Base-by-base conservation (phyloP, 257 asterid genomes). In the Anisodus tanguticus region DNA sequence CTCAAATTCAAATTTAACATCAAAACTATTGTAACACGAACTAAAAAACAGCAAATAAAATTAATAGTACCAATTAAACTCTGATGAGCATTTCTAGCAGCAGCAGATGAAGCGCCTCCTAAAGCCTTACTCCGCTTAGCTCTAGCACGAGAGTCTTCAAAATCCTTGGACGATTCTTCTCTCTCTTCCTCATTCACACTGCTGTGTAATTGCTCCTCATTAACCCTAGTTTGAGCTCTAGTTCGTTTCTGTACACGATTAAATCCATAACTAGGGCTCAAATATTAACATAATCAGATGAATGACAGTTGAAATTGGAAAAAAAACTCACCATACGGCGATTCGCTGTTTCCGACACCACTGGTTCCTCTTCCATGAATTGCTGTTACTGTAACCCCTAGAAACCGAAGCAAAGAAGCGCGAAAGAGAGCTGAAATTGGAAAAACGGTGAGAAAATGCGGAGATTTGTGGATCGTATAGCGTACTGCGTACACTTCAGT, bases 111-210 rank as follows among this genome's bases (percentile, higher is more conserved):
- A 88, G 92, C 91, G 78, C 91, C 92, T 86, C 88, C 94, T 16
- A 87, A 83, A 83, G 90, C 86, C 90, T 85, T 93, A 72, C 69
- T 92, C 54, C 93, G 92, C 93, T 92, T 96, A 55, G 88, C 82
- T 85, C 87, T 91, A 22, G 93, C 87, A 57, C 93, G 92, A 80
- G 91, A 86, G 70, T 94, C 97, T 53, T 91, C 92, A 53, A 91
- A 93, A 53, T 94, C 98, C 17, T 93, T 98, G 1, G 97, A 94
- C 49, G 94, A 92, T 63, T 92, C 98, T 69, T 91, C 98, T 83
- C 92, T 89, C 84, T 93, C 98, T 43, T 88, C 97, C 88, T 95
- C 97, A 84, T 78, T 87, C 93, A 41, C 82, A 90, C 59, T 62
- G 51, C 51, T 39, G 76, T 37, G 51, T 68, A 68, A 69, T 92